Conservation (phyloP, 441 rosid species). For the Eruca vesicaria region DNA sequence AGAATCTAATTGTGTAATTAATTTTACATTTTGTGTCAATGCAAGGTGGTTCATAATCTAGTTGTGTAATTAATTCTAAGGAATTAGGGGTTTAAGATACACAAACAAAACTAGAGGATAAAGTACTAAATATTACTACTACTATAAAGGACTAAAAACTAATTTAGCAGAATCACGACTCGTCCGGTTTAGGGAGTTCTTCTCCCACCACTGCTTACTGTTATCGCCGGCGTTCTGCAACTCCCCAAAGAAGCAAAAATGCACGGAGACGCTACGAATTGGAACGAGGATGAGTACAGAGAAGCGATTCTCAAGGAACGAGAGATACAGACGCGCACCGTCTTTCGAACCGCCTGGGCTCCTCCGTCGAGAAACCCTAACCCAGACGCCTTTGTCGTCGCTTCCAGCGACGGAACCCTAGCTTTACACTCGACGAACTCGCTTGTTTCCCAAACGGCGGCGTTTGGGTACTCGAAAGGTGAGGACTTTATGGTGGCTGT, state of each 20-base stretch:
- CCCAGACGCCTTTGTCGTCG: constrained; percentile 63
- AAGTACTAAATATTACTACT: background rate
- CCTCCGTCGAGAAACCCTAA: constrained; percentile 51
- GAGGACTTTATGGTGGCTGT: constrained; percentile 47
- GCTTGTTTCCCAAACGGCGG: constrained; percentile 63
- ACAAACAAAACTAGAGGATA: background rate
- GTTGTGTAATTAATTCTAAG: too few relatives aligned
- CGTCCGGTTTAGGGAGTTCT: constrained; percentile 2
- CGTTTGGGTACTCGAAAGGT: constrained; percentile 37
- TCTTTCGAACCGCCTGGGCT: constrained; percentile 80
- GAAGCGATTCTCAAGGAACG: constrained; percentile 67
- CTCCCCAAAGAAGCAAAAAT: constrained; percentile 30
- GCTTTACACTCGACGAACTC: constrained; percentile 71
- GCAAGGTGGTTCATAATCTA: too few relatives aligned
- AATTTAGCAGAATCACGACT: background rate
- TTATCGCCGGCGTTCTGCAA: constrained; percentile 13
- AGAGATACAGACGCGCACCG: constrained; percentile 66
- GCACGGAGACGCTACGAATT: constrained; percentile 74
- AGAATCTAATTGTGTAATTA: too few relatives aligned
- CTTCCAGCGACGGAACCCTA: constrained; percentile 80
- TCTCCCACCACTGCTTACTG: constrained; percentile 9
- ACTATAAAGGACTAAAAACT: background rate
- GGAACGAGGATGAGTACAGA: constrained; percentile 80
- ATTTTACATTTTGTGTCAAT: too few relatives aligned
- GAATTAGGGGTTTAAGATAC: background rate